These are phyloP conservation scores for Zizania palustris DNA, from an alignment of 202 grass and related monocot genomes.

Conservation along the genomic window DNA sequence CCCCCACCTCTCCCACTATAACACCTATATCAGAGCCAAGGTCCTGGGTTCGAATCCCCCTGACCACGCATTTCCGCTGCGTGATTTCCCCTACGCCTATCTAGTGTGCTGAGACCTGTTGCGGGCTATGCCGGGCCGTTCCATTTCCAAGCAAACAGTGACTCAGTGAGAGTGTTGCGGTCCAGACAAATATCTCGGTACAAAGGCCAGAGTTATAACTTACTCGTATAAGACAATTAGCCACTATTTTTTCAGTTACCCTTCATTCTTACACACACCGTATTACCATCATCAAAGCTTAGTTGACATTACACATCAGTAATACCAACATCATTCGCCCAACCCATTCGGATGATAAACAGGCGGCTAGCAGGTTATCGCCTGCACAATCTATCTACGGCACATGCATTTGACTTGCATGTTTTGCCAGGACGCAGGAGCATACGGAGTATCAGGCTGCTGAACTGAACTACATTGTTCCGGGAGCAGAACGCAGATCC, in stretches of 20 bases:
- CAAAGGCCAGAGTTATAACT: neutral
- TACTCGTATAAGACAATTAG: neutral
- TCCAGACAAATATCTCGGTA: neutral
- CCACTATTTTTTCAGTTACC: neutral
- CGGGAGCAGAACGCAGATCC: slow-evolving; percentile 61
- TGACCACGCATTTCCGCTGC: too few species aligned
- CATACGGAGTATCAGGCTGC: neutral
- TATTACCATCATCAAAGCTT: neutral
- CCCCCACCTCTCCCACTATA: too few species aligned
- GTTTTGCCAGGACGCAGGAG: neutral
- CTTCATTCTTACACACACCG: neutral
- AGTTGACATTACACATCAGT: slow-evolving; percentile 14
- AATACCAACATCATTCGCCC: neutral
- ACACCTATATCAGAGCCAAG: too few species aligned
- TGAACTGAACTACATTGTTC: slow-evolving; percentile 24
- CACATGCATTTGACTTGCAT: neutral
- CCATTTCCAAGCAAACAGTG: too few species aligned
- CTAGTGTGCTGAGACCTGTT: too few species aligned
- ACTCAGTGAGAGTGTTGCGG: too few species aligned
- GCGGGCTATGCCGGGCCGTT: too few species aligned
- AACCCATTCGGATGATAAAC: neutral
- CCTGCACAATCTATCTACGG: neutral
- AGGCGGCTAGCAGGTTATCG: slow-evolving; percentile 3
- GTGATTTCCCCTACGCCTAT: too few species aligned
- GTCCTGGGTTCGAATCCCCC: too few species aligned